Base-by-base conservation (phyloP, 768 basidiomycete species). In the Mycena galericulata region DNA sequence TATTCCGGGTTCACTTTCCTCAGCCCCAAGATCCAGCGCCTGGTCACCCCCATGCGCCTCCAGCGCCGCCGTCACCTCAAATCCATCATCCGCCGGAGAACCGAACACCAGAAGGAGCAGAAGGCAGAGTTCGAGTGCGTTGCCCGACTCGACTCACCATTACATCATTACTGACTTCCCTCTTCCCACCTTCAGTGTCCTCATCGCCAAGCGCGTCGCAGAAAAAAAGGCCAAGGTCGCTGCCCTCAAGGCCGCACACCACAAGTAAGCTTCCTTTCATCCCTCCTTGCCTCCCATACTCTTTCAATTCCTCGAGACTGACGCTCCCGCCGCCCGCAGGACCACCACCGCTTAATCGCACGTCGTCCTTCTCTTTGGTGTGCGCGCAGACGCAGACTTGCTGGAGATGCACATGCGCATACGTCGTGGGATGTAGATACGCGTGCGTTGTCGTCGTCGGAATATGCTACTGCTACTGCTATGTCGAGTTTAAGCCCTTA, bases 1-100 rank as follows among this genome's bases (percentile, higher is more conserved):
- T 43, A 40, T n/a, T 30, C 11, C 32, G 51, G 10, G 30, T 57
- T 12, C 57, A 43, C 45, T 15, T 38, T 54, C 30, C 26, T 22
- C 62, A 95, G 95, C 75, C 96, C 97, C 77, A 97, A 97, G 87
- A 98, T 98, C 80, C 96, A 98, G 84, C 90, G 97, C 77, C 90
- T 98, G 68, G 96, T 98, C 74, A 98, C 96, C 51, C 97, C 97
- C 74, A 78, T 94, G 77, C 94, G 96, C 77, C 93, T 98, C 78
- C 97, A 99, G 84, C 94, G 96, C 82, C 93, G 95, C 82, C 94
- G 97, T 74, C 96, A 94, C 86, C 89, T 97, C 77, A 90, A 84
- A 73, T 88, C 95, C 50, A 89, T 98, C 85, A 92, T 95, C 84
- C 90, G 92, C 79, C 89, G 95, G 82, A 90, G 90, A 81, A 85